Evolutionary conservation across 2,329 filamentous ascomycete species (phyloP), one percentile per base, ranked within the genome.

Genomic region (Graphiopsis chlorocephala): DNA sequence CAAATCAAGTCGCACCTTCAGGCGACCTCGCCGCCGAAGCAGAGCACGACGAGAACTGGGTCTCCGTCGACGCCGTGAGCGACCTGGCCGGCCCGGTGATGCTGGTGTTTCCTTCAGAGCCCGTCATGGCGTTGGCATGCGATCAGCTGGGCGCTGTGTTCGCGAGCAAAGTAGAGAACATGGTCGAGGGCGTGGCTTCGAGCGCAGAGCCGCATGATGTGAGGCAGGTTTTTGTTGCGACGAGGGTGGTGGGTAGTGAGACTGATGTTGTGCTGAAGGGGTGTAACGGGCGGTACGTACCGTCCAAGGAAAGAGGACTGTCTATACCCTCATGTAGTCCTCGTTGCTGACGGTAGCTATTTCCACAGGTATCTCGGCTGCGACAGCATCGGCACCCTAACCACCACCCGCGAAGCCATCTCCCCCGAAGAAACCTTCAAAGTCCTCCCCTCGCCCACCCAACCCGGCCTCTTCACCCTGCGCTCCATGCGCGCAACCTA

Each of bases 141-240:
- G 95, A 99, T 75, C 87, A 90, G 48, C 89, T 87, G 67, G 95
- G 95, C 65, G 91, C 90, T 74, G 90, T 98, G 17, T 99, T 96
- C 77, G 84, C 91, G 5, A 88, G 90, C 70, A 81, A 84, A 15
- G 81, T 99, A 58, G 92, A 96, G 81, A 97, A 98, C 75, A 89
- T 97, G 38, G 85, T 97, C 66, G 93, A 97, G 64, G 88, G 83
- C 28, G 90, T 96, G 74, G 86, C 91, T 3, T 77, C 84, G n/a
- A 97, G 88, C 5, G 92, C 94, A 10, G 95, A 99, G 79, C 95
- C 95, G 58, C 93, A 97, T 77, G 93, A 98, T 76, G 93, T 98
- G 66, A 84, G 94, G 66, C 93, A 97, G 80, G 95, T 99, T 17
- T 99, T 94, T 91, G 87, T 98, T 69, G 92, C 91, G 66, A 96